Percentiles rank a stretch among this genome's conserved stretches.
Evolutionary conservation across 129 eudicot species (phyloP).

Genomic region (Centrapalus pauciflorus): DNA sequence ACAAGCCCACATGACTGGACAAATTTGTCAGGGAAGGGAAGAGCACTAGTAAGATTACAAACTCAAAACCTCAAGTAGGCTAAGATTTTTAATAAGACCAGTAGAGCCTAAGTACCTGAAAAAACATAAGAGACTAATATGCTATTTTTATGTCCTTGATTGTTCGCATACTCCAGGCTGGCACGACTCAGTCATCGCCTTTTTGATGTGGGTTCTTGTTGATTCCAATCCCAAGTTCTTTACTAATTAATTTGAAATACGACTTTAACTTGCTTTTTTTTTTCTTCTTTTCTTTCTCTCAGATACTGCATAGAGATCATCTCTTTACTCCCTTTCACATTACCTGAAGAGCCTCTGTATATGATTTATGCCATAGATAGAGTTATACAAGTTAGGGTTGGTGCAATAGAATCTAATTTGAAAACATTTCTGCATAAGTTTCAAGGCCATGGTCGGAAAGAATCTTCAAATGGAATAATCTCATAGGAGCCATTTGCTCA

Average conservation of each 20-base stretch:
- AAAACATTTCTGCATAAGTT: conserved; percentile 59
- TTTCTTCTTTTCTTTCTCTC: conserved; percentile 31
- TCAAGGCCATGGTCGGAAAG: conserved; percentile 39
- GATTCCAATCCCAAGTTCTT: background rate
- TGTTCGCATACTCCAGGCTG: conserved; percentile 71
- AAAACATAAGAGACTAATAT: no score
- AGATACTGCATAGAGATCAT: conserved; percentile 96
- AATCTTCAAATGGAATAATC: conserved; percentile 40
- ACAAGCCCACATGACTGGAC: no score
- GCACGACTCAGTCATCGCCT: conserved; percentile 51
- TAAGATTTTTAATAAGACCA: no score
- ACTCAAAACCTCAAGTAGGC: no score
- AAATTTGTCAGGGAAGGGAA: no score
- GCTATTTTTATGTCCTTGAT: conserved; percentile 96
- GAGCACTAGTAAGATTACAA: no score
- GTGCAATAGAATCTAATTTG: conserved; percentile 77
- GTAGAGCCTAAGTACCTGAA: no score
- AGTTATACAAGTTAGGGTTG: conserved; percentile 92
- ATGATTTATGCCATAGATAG: conserved; percentile 78
- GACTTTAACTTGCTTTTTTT: no score
- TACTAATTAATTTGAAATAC: background rate
- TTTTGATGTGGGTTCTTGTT: conserved; percentile 53
- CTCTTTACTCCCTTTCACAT: conserved; percentile 76
- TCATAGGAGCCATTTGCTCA: conserved; percentile 24
- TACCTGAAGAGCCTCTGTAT: conserved; percentile 90